Evolutionary conservation across 352 stramenopile genomes (phyloP), one percentile per base, ranked within the genome.

Genomic region (Pythium pyrilobum): DNA sequence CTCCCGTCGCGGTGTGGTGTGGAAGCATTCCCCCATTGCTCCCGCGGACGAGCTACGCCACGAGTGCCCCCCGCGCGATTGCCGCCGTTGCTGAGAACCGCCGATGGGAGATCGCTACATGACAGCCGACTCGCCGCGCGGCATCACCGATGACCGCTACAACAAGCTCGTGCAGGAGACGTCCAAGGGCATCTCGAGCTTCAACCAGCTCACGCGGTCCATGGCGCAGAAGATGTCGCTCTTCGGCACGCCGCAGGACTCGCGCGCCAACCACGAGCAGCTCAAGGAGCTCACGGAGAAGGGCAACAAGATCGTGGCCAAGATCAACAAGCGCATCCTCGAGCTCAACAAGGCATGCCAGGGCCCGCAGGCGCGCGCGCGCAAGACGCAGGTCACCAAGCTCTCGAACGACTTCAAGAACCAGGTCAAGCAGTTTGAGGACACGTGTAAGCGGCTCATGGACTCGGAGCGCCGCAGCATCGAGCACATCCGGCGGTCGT

Each of bases 211-310:
- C 57, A 91, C 83, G 54, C 81, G 81, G 34, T 81, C 71, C 52
- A 92, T 94, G 54, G 81, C 83, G 51, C 77, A 91, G 41, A 94
- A 94, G 55, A 88, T 91, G 75, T 90, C 81, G 57, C 70, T 94
- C 13, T 92, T 92, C 59, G 75, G 77, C 38, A 92, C 83, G 44
- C 79, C 79, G 46, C 79, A 92, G 64, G 83, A 94, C 68, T 88
- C 81, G 56, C 77, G 83, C 42, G 69, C 77, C 39, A 94, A 94
- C 62, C 83, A 94, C 66, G 39, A 78, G 53, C 67, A 87, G 64
- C 76, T 94, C 41, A 87, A 78, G 31, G 83, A 91, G 51, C 72
- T 94, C 25, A 77, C 74, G 20, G 83, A 94, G 34, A 89, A 94
- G 56, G 83, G 83, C 43, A 87, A 92, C 54, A 89, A 91, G 55